These are phyloP conservation scores for Taiozyma onychis DNA, from an alignment of 1,139 yeast genomes.

Conservation along the genomic window DNA sequence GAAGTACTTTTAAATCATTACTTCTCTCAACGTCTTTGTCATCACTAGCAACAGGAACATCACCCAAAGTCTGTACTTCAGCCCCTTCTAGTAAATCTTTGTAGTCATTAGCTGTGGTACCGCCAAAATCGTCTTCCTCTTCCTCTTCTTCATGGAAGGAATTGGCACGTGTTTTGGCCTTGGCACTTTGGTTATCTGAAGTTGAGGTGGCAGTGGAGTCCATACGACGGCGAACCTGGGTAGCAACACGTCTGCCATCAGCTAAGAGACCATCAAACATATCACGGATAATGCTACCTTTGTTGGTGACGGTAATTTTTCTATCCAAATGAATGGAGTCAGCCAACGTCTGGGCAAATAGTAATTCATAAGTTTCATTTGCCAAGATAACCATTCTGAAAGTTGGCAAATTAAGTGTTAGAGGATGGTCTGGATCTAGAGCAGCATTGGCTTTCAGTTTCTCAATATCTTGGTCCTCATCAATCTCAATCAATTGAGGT, in stretches of 20 bases:
- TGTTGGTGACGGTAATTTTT: conserved; percentile 42
- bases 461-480: conserved; percentile 19
- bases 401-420: conserved; percentile 74
- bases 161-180: conserved; percentile 7
- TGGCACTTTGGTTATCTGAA: conserved; percentile 7
- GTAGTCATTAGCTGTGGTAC: conserved; percentile 40
- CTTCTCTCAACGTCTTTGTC: conserved; percentile 10
- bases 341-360: conserved; percentile 66
- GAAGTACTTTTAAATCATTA: conserved; percentile 20
- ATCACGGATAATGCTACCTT: conserved; percentile 65
- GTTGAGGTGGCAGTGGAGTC: conserved; percentile 40
- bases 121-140: conserved; percentile 40
- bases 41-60: conserved; percentile 16
- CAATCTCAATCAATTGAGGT: conserved; percentile 34
- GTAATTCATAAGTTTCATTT: conserved; percentile 84
- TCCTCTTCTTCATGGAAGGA: conserved; percentile 30
- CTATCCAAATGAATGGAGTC: conserved; percentile 63
- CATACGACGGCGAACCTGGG: conserved; percentile 79
- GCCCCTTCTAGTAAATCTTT: conserved; percentile 41
- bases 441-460: conserved; percentile 64
- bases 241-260: conserved; percentile 88
- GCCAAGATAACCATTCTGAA: conserved; percentile 94
- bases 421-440: conserved; percentile 72
- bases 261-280: conserved; percentile 90
- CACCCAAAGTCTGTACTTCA: conserved; percentile 36